These are phyloP conservation scores for Ustilago sp. DNA, from an alignment of 1,284 basidiomycete species.

Conservation along the genomic window DNA sequence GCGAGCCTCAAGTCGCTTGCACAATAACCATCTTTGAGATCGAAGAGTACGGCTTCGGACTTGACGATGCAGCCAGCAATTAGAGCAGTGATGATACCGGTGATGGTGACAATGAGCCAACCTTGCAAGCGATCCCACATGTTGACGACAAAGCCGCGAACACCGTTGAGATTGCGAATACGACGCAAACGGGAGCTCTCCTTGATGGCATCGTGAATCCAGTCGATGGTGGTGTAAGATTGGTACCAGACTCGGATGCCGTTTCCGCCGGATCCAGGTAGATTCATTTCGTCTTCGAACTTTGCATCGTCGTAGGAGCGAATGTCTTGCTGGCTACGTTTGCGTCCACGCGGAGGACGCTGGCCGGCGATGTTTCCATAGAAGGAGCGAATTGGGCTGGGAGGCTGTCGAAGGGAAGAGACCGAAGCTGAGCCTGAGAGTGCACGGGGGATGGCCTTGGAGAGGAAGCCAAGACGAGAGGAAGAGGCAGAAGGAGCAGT, in stretches of 20 bases:
- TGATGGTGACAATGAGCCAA: constrained; percentile 89
- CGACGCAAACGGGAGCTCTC: constrained; percentile 68
- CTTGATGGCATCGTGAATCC: constrained; percentile 71
- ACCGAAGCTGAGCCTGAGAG: constrained; percentile 24
- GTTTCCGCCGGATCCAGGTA: constrained; percentile 46
- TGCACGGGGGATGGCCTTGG: constrained; percentile 17
- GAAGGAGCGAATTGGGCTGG: constrained; percentile 44
- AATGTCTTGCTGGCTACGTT: constrained; percentile 20
- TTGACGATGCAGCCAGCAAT: constrained; percentile 89
- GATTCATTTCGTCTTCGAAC: constrained; percentile 48
- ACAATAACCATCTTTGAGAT: constrained; percentile 92
- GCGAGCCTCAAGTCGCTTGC: constrained; percentile 78
- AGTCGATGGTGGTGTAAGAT: constrained; percentile 68
- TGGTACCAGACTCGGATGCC: constrained; percentile 63
- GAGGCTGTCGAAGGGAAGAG: constrained; percentile 34
- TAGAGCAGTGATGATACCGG: constrained; percentile 64
- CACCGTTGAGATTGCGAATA: constrained; percentile 62
- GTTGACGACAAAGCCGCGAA: constrained; percentile 79
- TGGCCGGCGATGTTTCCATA: constrained; percentile 30
- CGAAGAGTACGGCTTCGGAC: constrained; percentile 90
- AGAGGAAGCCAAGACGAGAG: constrained; percentile 26
- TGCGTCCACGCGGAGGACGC: constrained; percentile 15
- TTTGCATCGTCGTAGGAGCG: constrained; percentile 52
- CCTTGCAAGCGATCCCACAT: constrained; percentile 80
- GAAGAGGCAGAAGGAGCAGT: constrained; percentile 10